Evolutionary conservation across 108 stramenopile species (phyloP).

Genomic region (Cyclotella baltica): DNA sequence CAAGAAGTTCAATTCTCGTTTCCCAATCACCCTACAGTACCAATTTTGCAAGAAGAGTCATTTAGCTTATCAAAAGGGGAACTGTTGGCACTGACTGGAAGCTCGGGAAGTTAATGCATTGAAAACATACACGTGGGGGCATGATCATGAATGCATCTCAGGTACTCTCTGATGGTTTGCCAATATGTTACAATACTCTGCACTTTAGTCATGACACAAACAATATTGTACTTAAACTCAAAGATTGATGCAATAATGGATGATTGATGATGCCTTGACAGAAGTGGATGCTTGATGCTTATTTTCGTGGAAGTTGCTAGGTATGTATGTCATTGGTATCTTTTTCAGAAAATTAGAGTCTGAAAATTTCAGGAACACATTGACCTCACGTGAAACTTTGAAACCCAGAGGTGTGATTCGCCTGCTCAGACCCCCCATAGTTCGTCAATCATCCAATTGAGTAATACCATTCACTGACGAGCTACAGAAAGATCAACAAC

Average conservation of each 20-base stretch:
- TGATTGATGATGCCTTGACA: too few species aligned
- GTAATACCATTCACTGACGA: not conserved
- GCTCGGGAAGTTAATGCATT: constrained; percentile 66
- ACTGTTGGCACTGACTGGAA: constrained; percentile 73
- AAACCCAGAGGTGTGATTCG: too few species aligned
- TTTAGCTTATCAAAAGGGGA: constrained; percentile 46
- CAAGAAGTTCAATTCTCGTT: constrained; percentile 85
- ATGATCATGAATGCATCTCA: too few species aligned
- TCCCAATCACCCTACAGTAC: constrained; percentile 75
- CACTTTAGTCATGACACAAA: too few species aligned
- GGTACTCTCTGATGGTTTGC: too few species aligned
- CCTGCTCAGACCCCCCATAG: not conserved
- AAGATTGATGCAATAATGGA: too few species aligned
- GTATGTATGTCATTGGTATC: not conserved
- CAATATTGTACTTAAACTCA: too few species aligned
- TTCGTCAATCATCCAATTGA: not conserved
- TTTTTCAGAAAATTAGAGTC: not conserved
- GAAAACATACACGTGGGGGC: too few species aligned
- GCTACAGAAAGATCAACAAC: not conserved
- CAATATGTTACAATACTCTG: too few species aligned
- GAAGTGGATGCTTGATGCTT: too few species aligned
- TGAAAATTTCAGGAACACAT: not conserved
- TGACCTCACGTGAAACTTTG: not conserved
- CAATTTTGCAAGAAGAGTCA: constrained; percentile 61
- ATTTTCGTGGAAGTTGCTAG: too few species aligned